Percentiles rank a stretch among this genome's conserved stretches.
phyloP scores from a whole-genome alignment of 495 filamentous ascomycete genomes.

The Apodospora peruviana region DNA sequence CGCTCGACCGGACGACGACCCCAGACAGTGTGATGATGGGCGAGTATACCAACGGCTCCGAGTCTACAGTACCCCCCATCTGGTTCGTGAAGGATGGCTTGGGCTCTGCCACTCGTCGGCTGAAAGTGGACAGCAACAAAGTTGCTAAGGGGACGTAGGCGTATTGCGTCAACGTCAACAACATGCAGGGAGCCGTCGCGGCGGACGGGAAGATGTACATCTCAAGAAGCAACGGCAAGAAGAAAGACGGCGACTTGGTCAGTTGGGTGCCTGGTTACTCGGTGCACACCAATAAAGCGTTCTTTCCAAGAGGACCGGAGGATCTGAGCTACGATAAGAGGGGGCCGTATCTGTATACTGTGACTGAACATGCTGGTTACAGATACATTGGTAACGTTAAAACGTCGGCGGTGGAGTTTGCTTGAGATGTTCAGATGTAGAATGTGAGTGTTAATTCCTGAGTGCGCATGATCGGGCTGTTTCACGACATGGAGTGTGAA shows the following conservation, averaged over 20 bases:
- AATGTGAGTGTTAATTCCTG: no score
- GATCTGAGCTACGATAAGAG: background rate
- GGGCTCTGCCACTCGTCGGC: slow-evolving; percentile 6
- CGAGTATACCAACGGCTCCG: slow-evolving; percentile 6
- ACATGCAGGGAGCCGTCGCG: slow-evolving; percentile 15
- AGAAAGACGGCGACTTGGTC: slow-evolving; percentile 7
- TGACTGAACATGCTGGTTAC: background rate
- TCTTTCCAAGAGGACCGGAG: background rate
- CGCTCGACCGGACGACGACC: slow-evolving; percentile 8
- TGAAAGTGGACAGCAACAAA: slow-evolving; percentile 5
- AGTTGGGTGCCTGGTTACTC: slow-evolving; percentile 6
- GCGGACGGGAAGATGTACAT: slow-evolving; percentile 15
- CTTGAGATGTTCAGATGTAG: no score
- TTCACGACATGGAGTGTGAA: no score
- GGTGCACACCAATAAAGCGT: background rate
- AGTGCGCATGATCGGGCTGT: no score
- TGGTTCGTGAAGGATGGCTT: slow-evolving; percentile 8
- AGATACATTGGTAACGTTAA: background rate
- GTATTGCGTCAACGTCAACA: slow-evolving; percentile 12
- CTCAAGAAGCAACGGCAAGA: slow-evolving; percentile 11
- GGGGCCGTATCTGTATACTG: background rate
- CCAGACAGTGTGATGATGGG: slow-evolving; percentile 9
- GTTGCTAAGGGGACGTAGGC: slow-evolving; percentile 11
- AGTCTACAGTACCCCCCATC: slow-evolving; percentile 2
- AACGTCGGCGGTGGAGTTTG: background rate